Evolutionary conservation across 1,284 basidiomycete genomes (phyloP).

Genomic region (Cutaneotrichosporon dermatis): DNA sequence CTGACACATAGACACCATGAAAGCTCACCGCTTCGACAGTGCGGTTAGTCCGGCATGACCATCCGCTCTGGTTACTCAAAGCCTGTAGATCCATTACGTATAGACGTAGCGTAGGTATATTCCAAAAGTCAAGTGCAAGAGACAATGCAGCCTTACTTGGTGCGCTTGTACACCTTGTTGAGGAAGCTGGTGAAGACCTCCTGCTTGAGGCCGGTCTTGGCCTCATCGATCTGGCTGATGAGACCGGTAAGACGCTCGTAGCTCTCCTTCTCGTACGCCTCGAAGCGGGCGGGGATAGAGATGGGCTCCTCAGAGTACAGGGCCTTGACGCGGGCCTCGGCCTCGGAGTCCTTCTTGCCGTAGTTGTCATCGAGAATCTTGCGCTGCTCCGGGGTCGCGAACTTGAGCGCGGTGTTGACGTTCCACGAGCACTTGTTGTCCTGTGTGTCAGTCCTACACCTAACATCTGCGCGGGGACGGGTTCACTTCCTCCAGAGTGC

Average conservation of each 20-base stretch:
- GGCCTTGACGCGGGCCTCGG: slow-evolving; percentile 68
- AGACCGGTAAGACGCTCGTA: slow-evolving; percentile 64
- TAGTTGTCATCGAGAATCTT: slow-evolving; percentile 69
- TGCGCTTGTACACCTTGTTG: slow-evolving; percentile 82
- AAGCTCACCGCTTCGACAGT: too few relatives aligned
- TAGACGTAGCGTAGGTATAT: not conserved
- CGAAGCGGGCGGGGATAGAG: slow-evolving; percentile 65
- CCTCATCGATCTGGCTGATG: slow-evolving; percentile 67
- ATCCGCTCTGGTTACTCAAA: too few relatives aligned
- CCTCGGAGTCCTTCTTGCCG: slow-evolving; percentile 68
- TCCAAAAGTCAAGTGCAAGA: not conserved
- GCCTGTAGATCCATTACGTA: not conserved
- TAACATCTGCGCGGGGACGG: too few relatives aligned
- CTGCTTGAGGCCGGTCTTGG: slow-evolving; percentile 61
- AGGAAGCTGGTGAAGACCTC: slow-evolving; percentile 82
- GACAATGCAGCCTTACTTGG: slow-evolving; percentile 57
- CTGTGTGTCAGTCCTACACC: not conserved
- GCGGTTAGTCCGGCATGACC: too few relatives aligned
- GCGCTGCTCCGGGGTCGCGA: slow-evolving; percentile 61
- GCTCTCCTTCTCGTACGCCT: slow-evolving; percentile 70
- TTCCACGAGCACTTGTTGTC: slow-evolving; percentile 99
- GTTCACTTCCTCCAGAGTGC: too few relatives aligned
- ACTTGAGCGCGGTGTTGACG: slow-evolving; percentile 78
- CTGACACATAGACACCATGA: too few relatives aligned
- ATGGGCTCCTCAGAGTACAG: slow-evolving; percentile 64